phyloP scores from a whole-genome alignment of 805 yeast species.

The Saccharomyces eubayanus region DNA sequence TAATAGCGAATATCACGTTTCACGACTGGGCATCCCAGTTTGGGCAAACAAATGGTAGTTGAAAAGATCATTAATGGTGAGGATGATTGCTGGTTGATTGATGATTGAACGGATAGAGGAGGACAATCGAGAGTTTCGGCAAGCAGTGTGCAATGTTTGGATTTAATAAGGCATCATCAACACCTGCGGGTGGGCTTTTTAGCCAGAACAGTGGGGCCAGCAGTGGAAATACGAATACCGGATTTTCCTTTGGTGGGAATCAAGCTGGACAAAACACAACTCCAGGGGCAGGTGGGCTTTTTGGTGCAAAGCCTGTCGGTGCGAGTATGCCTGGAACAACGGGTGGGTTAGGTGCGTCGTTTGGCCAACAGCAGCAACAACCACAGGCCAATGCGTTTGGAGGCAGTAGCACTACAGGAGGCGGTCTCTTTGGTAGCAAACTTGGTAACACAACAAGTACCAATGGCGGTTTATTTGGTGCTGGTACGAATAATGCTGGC shows the following conservation, averaged over 20 bases:
- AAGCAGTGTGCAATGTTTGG: constrained; percentile 3
- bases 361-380: constrained; percentile 28
- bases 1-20: not conserved
- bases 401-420: constrained; percentile 14
- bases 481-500: not conserved
- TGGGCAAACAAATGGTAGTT: not conserved
- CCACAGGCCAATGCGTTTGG: not conserved
- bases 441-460: constrained; percentile 11
- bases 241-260: constrained; percentile 29
- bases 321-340: constrained; percentile 23
- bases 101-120: not conserved
- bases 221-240: constrained; percentile 2
- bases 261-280: constrained; percentile 15
- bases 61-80: not conserved
- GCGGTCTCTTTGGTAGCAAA: constrained; percentile 34
- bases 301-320: constrained; percentile 16
- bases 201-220: constrained; percentile 7
- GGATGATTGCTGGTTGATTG: not conserved
- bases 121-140: not conserved
- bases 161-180: constrained; percentile 8
- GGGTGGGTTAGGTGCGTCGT: constrained; percentile 14
- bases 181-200: constrained; percentile 16
- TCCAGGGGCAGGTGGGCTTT: constrained; percentile 15
- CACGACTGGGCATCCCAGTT: not conserved
- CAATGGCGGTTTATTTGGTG: constrained; percentile 28